These are phyloP conservation scores for Colletotrichum sp. DNA, from an alignment of 2,329 filamentous ascomycete species.

Conservation along the genomic window DNA sequence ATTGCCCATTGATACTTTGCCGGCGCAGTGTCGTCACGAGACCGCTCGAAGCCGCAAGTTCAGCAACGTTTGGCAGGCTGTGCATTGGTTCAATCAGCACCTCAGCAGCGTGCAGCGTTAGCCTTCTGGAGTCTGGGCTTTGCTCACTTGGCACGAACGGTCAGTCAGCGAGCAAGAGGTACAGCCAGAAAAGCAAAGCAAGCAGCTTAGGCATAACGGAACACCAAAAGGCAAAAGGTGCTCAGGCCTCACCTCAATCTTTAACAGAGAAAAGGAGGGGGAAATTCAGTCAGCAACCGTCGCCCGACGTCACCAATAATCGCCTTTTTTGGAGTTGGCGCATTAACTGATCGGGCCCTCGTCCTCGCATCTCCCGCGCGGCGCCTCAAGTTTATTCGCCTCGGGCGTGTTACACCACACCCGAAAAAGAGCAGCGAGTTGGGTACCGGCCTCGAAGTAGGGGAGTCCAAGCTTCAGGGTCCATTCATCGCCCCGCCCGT, in stretches of 20 bases:
- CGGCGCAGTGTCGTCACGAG: background rate
- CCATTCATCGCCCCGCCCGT: background rate
- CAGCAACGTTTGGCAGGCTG: background rate
- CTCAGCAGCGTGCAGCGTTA: background rate
- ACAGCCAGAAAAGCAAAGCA: background rate
- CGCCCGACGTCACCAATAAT: background rate
- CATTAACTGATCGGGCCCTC: background rate
- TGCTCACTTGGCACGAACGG: background rate
- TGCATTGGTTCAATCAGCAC: background rate
- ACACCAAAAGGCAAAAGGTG: background rate
- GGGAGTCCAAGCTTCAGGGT: slow-evolving; percentile 14
- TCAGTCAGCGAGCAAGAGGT: background rate
- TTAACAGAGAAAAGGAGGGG: background rate
- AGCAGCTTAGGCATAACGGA: background rate
- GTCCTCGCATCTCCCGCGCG: background rate
- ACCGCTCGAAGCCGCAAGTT: background rate
- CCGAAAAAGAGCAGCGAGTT: background rate
- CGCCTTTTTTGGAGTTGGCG: background rate
- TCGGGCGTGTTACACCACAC: background rate
- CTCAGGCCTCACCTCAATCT: background rate
- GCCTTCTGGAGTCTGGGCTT: background rate
- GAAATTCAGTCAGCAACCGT: background rate
- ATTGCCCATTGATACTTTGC: background rate
- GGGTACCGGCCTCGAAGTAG: background rate
- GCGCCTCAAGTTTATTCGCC: slow-evolving; percentile 14